A percentile compares a stretch with the other conserved stretches of the same genome.
These are phyloP conservation scores for Stachybotrys echinatus DNA, from an alignment of 2,329 filamentous ascomycete species.

Conservation along the genomic window DNA sequence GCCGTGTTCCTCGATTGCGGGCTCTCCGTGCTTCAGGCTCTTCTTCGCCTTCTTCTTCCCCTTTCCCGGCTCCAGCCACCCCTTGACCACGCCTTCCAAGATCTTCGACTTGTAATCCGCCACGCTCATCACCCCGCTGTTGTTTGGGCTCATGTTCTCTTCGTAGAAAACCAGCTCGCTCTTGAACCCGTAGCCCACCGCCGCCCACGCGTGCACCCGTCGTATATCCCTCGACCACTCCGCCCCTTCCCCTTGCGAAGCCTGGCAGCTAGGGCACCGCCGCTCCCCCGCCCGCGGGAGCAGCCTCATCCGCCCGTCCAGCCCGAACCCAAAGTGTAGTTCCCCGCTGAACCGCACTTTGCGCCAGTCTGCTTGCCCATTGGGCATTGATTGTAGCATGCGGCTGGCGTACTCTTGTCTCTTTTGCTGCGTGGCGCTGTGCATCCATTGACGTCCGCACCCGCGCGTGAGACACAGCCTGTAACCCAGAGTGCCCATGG, in stretches of 20 bases:
- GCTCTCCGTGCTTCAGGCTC: too few relatives aligned
- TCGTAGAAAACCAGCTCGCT: constrained; percentile 32
- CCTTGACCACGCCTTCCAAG: constrained; percentile 25
- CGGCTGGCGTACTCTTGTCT: constrained; percentile 25
- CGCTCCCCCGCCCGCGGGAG: constrained; percentile 27
- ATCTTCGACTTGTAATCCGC: constrained; percentile 27
- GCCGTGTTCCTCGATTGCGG: too few relatives aligned
- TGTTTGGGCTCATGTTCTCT: constrained; percentile 25
- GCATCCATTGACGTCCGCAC: constrained; percentile 22
- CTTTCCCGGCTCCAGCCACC: constrained; percentile 19
- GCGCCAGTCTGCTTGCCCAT: constrained; percentile 23
- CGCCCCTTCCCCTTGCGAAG: neutral
- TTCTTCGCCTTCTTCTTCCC: too few relatives aligned
- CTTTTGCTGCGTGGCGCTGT: constrained; percentile 24
- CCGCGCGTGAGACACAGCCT: constrained; percentile 20
- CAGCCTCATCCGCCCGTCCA: constrained; percentile 28
- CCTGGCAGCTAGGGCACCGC: constrained; percentile 20
- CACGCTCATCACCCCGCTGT: constrained; percentile 24
- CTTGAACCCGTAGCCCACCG: constrained; percentile 29
- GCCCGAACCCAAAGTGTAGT: constrained; percentile 31
- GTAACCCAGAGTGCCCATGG: constrained; percentile 31
- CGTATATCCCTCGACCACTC: constrained; percentile 26
- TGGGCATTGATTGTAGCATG: constrained; percentile 24
- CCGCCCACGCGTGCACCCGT: constrained; percentile 28
- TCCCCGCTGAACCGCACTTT: constrained; percentile 28